phyloP scores from a whole-genome alignment of 495 filamentous ascomycete genomes.

The Neurospora sp. region DNA sequence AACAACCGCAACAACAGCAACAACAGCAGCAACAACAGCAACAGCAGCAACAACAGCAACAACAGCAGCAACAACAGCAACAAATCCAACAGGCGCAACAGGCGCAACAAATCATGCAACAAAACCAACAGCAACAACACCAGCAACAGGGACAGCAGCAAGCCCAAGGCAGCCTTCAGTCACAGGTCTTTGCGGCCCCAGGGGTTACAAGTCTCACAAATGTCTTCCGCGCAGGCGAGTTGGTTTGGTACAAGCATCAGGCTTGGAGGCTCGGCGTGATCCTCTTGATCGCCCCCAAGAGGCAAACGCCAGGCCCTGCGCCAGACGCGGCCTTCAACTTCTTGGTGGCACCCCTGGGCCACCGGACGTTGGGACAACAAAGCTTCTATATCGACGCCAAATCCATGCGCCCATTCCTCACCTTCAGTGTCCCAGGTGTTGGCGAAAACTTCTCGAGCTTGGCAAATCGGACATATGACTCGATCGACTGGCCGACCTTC shows the following conservation, averaged over 20 bases:
- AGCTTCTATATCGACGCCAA: slow-evolving; percentile 17
- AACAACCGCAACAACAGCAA: background rate
- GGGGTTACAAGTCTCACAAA: slow-evolving; percentile 17
- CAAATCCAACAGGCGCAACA: background rate
- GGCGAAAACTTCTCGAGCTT: slow-evolving; percentile 8
- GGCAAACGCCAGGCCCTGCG: background rate
- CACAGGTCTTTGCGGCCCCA: background rate
- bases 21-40: slow-evolving; percentile 4
- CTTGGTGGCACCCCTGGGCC: slow-evolving; percentile 18
- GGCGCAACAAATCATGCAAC: background rate
- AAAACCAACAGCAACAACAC: background rate
- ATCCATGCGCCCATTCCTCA: slow-evolving; percentile 37
- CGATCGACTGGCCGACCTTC: slow-evolving; percentile 20
- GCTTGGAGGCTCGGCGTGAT: slow-evolving; percentile 32
- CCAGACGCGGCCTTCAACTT: slow-evolving; percentile 14
- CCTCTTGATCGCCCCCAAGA: slow-evolving; percentile 11
- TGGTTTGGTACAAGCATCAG: slow-evolving; percentile 32
- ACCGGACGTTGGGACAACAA: slow-evolving; percentile 10
- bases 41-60: background rate
- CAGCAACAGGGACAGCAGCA: slow-evolving; percentile 2
- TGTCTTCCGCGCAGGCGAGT: slow-evolving; percentile 31
- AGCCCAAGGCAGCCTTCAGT: background rate
- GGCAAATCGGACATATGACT: slow-evolving; percentile 14
- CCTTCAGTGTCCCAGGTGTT: slow-evolving; percentile 31
- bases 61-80: background rate